Percentiles rank a stretch among this genome's conserved stretches.
Evolutionary conservation across 495 filamentous ascomycete genomes (phyloP).

Genomic region (Trichoderma reesei): DNA sequence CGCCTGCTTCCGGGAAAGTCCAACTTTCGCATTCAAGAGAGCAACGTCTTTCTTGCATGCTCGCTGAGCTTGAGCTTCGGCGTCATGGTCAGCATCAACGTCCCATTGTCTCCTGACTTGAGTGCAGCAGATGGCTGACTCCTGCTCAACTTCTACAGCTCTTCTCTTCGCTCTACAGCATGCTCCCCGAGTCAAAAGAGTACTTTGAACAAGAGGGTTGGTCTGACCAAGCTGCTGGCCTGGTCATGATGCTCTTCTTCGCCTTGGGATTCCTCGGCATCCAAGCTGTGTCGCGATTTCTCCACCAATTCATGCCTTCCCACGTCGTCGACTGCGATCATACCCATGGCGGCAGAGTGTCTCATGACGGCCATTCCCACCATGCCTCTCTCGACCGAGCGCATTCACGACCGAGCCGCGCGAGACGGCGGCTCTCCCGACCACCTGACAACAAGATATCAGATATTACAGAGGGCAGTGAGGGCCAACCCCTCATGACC

Average conservation of each 20-base stretch:
- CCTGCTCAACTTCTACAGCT: constrained; percentile 42
- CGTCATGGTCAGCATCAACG: constrained; percentile 67
- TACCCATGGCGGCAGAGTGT: constrained; percentile 47
- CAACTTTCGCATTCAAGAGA: constrained; percentile 81
- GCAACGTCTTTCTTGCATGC: constrained; percentile 74
- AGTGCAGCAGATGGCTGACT: constrained; percentile 13
- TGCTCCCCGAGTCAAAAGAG: constrained; percentile 74
- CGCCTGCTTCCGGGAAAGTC: constrained; percentile 59
- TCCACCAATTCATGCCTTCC: constrained; percentile 83
- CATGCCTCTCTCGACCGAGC: constrained; percentile 10
- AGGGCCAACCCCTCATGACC: constrained; percentile 15
- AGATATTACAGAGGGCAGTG: constrained; percentile 15
- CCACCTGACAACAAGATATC: constrained; percentile 3
- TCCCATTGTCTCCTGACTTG: background rate
- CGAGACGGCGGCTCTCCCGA: constrained; percentile 18
- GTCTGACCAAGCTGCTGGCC: constrained; percentile 56
- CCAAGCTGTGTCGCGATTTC: constrained; percentile 62
- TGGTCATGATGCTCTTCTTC: constrained; percentile 67
- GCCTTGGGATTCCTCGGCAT: constrained; percentile 76
- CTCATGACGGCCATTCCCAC: constrained; percentile 15
- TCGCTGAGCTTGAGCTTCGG: constrained; percentile 90
- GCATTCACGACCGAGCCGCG: constrained; percentile 14
- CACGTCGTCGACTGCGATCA: constrained; percentile 90
- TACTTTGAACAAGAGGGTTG: constrained; percentile 63
- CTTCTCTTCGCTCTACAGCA: constrained; percentile 88